Evolutionary conservation across 1,284 basidiomycete genomes (phyloP).

Genomic region (Anthracocystis setariae): DNA sequence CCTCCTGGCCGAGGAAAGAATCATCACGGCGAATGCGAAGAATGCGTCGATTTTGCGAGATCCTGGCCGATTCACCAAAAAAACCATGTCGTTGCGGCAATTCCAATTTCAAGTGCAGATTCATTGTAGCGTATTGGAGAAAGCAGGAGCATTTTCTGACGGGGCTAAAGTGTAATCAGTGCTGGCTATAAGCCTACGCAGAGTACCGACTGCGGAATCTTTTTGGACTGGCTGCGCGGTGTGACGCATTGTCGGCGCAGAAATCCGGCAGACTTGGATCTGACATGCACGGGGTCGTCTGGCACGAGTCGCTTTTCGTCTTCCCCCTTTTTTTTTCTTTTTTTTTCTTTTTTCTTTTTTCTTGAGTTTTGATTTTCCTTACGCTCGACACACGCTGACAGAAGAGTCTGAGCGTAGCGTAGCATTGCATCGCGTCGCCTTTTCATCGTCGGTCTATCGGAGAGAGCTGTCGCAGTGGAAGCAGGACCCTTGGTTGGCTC

Average conservation of each 20-base stretch:
- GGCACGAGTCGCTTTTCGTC: conserved; percentile 4
- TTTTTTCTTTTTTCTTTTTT: background rate
- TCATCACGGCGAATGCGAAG: no score
- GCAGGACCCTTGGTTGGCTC: conserved; percentile 12
- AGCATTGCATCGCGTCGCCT: no score
- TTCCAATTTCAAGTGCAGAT: no score
- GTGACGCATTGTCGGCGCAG: background rate
- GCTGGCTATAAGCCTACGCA: conserved; percentile 1
- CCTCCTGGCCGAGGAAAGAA: no score
- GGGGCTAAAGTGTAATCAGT: background rate
- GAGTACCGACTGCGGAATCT: background rate
- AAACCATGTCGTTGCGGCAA: no score
- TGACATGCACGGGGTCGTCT: background rate
- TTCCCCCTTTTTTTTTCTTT: background rate
- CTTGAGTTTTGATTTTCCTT: background rate
- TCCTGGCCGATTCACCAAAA: no score
- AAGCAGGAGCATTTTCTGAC: no score
- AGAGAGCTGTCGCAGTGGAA: background rate
- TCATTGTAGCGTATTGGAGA: no score
- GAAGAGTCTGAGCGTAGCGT: background rate
- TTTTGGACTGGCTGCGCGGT: no score
- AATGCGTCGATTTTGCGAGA: no score
- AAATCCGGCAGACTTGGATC: background rate
- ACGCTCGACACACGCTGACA: background rate
- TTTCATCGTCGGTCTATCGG: background rate